Percentiles rank a stretch among this genome's conserved stretches.
Conservation (phyloP, 192 early-diverging fungal species). For the Thoreauomyces humboldtii region DNA sequence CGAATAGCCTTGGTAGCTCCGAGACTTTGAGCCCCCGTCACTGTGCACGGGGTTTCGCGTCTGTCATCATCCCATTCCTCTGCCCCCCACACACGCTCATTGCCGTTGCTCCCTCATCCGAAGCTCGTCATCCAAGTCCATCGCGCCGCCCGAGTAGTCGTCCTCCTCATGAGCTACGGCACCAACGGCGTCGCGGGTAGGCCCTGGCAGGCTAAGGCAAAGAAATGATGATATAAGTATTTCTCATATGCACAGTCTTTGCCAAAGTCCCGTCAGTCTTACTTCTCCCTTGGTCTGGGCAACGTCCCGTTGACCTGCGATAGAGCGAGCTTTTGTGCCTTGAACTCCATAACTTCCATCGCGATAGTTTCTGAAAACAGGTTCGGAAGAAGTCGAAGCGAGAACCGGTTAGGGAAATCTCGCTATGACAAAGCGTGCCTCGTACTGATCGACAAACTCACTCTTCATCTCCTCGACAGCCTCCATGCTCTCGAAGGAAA, state of each 20-base stretch:
- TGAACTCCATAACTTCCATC: slow-evolving; percentile 43
- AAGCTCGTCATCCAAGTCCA: slow-evolving; percentile 56
- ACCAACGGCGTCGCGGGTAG: slow-evolving; percentile 32
- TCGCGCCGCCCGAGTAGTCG: slow-evolving; percentile 43
- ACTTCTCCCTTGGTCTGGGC: slow-evolving; percentile 25
- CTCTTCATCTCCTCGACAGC: slow-evolving; percentile 76
- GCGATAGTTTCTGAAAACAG: slow-evolving; percentile 34
- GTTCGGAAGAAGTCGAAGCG: background rate
- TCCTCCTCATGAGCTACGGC: slow-evolving; percentile 41
- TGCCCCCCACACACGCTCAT: too few relatives aligned
- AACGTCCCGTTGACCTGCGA: slow-evolving; percentile 31
- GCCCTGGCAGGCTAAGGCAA: slow-evolving; percentile 38
- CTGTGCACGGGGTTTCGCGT: too few relatives aligned
- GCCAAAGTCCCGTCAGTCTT: slow-evolving; percentile 4
- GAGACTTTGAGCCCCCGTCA: too few relatives aligned
- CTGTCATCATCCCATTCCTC: too few relatives aligned
- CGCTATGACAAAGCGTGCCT: too few relatives aligned
- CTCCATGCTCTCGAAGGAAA: slow-evolving; percentile 77
- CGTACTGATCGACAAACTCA: slow-evolving; percentile 36
- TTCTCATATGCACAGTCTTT: slow-evolving; percentile 20
- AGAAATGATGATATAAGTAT: background rate
- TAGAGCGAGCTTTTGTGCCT: slow-evolving; percentile 56
- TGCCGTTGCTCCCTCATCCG: slow-evolving; percentile 33
- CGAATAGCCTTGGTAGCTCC: too few relatives aligned
- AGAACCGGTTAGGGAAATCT: background rate